A percentile compares a stretch with the other conserved stretches of the same genome.
Evolutionary conservation across 768 basidiomycete genomes (phyloP).

Genomic region (Hypsizygus marmoreus): DNA sequence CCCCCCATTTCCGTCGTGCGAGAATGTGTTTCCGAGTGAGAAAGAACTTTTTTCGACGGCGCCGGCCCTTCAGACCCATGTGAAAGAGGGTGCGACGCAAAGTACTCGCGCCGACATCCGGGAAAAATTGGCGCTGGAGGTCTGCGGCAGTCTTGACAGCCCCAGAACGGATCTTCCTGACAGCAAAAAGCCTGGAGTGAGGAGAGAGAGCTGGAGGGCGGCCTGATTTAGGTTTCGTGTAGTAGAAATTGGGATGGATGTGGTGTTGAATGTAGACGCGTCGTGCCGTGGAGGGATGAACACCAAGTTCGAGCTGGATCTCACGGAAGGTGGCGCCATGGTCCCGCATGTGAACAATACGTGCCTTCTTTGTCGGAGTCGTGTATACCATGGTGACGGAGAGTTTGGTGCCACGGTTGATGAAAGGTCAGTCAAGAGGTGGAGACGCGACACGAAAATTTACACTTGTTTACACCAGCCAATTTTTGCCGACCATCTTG

Average conservation of each 20-base stretch:
- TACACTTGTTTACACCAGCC: too few species aligned
- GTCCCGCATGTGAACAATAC: constrained; percentile 6
- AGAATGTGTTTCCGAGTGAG: constrained; percentile 18
- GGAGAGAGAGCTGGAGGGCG: too few species aligned
- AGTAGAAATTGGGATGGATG: constrained; percentile 3
- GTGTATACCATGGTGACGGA: constrained; percentile 7
- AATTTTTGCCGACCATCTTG: too few species aligned
- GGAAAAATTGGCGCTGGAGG: constrained; percentile 19
- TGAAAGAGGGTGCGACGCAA: constrained; percentile 11
- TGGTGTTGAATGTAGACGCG: constrained; percentile 3
- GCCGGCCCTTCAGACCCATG: constrained; percentile 8
- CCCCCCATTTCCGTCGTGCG: constrained; percentile 22
- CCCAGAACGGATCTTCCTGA: constrained; percentile 10
- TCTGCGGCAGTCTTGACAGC: constrained; percentile 18
- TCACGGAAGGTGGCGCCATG: constrained; percentile 5
- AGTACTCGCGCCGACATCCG: constrained; percentile 13
- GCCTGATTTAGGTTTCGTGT: constrained; percentile 12
- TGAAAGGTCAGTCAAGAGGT: too few species aligned
- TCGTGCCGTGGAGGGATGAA: neutral
- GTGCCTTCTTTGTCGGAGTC: constrained; percentile 13
- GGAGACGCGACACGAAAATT: too few species aligned
- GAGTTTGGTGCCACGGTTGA: too few species aligned
- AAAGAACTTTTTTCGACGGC: constrained; percentile 17
- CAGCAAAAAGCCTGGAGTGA: constrained; percentile 13
- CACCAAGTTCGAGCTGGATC: neutral